Conservation (phyloP, 768 basidiomycete species). For the Phallus indusiatus region DNA sequence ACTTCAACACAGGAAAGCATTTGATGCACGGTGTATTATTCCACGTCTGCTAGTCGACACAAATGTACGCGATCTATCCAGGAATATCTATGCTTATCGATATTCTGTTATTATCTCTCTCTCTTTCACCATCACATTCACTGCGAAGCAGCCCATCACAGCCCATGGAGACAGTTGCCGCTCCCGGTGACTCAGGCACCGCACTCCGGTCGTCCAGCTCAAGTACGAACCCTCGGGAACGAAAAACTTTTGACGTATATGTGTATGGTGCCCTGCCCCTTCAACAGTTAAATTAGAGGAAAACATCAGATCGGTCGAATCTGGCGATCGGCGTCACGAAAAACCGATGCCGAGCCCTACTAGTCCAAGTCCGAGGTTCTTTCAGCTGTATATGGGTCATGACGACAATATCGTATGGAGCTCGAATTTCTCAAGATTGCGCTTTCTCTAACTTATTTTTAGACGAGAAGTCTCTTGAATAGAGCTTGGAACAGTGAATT, state of each 20-base stretch:
- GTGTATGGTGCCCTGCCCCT: neutral
- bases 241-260: neutral
- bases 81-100: no score
- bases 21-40: constrained; percentile 47
- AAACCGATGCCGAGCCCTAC: constrained; percentile 21
- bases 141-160: constrained; percentile 31
- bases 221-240: neutral
- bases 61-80: constrained; percentile 36
- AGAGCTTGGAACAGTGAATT: constrained; percentile 39
- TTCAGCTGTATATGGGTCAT: constrained; percentile 47
- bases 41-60: constrained; percentile 48
- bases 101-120: neutral
- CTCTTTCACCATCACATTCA: neutral
- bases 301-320: neutral
- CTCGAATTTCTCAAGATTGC: neutral
- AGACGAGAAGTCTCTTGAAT: constrained; percentile 37
- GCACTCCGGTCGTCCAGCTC: constrained; percentile 14
- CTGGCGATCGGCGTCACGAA: neutral
- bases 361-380: constrained; percentile 40
- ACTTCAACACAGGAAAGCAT: constrained; percentile 29
- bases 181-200: constrained; percentile 35
- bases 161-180: constrained; percentile 41
- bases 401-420: constrained; percentile 38
- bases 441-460: neutral
- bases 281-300: neutral